Conservation (phyloP, 192 early-diverging fungal species). For the Coemansia sp. region DNA sequence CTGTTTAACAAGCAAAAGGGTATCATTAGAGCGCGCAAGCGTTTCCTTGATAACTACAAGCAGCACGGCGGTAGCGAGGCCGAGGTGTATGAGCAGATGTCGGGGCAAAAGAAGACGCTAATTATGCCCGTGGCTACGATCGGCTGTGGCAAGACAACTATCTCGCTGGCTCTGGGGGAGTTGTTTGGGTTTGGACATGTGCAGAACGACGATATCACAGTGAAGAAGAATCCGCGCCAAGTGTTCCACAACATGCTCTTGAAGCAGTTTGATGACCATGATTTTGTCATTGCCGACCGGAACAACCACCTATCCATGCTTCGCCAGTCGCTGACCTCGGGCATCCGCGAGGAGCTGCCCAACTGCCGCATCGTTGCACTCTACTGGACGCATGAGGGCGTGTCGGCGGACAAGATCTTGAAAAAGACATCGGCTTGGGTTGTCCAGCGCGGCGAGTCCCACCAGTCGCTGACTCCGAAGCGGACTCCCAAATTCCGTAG, state of each 20-base stretch:
- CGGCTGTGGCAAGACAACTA: conserved; percentile 76
- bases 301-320: conserved; percentile 70
- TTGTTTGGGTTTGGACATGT: conserved; percentile 76
- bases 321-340: conserved; percentile 57
- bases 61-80: conserved; percentile 28
- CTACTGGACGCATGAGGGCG: conserved; percentile 74
- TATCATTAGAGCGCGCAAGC: conserved; percentile 78
- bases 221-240: conserved; percentile 59
- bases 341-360: conserved; percentile 61
- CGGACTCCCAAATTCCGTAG: conserved; percentile 61
- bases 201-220: conserved; percentile 79
- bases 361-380: conserved; percentile 71
- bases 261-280: conserved; percentile 56
- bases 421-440: conserved; percentile 63
- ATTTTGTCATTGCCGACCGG: conserved; percentile 80
- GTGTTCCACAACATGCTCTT: conserved; percentile 67
- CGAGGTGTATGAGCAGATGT: conserved; percentile 21
- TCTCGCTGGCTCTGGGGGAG: conserved; percentile 60
- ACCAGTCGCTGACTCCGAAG: conserved; percentile 78
- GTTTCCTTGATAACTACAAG: conserved; percentile 71
- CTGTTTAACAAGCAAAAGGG: conserved; percentile 74
- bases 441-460: conserved; percentile 71
- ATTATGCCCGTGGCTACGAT: conserved; percentile 79
- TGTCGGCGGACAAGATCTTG: conserved; percentile 51
- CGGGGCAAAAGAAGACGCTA: conserved; percentile 34